These are phyloP conservation scores for Vitis riparia DNA, from an alignment of 164 flowering plant genomes.

Conservation along the genomic window DNA sequence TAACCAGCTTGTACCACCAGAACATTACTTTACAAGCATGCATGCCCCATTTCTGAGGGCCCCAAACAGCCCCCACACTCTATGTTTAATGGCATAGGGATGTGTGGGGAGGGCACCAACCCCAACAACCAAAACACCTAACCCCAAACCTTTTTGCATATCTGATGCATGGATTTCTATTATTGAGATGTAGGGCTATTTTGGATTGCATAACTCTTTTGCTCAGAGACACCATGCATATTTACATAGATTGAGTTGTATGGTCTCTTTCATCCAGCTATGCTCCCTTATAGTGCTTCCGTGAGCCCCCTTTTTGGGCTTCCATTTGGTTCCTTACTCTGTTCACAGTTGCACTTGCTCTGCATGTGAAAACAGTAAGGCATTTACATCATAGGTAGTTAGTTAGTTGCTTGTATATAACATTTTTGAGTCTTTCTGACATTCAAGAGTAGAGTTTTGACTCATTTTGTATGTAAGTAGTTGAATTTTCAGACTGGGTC, in stretches of 20 bases:
- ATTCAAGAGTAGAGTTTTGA: no score
- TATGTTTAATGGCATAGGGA: neutral
- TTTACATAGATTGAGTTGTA: neutral
- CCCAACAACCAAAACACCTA: conserved; percentile 2
- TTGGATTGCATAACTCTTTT: no score
- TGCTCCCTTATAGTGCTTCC: neutral
- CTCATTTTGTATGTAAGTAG: no score
- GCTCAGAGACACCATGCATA: neutral
- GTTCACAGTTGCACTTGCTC: no score
- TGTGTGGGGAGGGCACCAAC: conserved; percentile 5
- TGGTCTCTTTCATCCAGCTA: conserved; percentile 15
- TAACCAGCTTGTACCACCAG: no score
- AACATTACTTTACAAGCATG: no score
- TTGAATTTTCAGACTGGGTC: no score
- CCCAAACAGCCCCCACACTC: neutral
- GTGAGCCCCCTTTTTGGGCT: neutral
- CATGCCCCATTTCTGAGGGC: neutral
- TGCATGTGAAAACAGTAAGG: no score
- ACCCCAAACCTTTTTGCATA: neutral
- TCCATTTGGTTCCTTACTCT: neutral
- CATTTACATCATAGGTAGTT: no score
- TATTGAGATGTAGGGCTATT: neutral
- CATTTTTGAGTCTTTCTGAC: no score
- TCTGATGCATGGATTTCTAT: neutral
- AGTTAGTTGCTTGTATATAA: no score